These are phyloP conservation scores for Pistacia atlantica DNA, from an alignment of 345 rosid species.

Conservation along the genomic window DNA sequence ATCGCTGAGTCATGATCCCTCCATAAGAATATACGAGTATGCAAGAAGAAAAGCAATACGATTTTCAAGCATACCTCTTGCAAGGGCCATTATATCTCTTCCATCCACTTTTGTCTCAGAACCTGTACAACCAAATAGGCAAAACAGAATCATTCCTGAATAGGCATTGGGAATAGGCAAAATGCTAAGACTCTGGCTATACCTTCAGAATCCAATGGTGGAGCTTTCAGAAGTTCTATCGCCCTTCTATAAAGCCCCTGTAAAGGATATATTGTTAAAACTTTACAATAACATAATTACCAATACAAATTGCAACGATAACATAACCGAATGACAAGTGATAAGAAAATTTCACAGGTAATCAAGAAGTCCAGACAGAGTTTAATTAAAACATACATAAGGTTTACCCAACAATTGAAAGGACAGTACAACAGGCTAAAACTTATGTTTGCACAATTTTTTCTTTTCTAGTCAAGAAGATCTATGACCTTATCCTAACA, in stretches of 20 bases:
- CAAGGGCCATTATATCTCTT: slow-evolving; percentile 68
- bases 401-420: not conserved
- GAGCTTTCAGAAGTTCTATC: slow-evolving; percentile 74
- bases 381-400: not conserved
- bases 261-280: slow-evolving; percentile 12
- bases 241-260: slow-evolving; percentile 91
- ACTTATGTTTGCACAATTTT: not conserved
- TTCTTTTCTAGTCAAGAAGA: not conserved
- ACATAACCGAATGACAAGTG: not conserved
- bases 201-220: slow-evolving; percentile 68
- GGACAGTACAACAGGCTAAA: not conserved
- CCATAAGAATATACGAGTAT: not conserved
- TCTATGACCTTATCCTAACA: not conserved
- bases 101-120: slow-evolving; percentile 32
- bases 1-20: not conserved
- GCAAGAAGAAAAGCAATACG: not conserved
- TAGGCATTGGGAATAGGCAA: slow-evolving; percentile 5
- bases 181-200: not conserved
- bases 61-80: slow-evolving; percentile 60
- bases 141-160: not conserved
- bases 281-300: not conserved
- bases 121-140: slow-evolving; percentile 20
- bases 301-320: not conserved
- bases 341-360: not conserved
- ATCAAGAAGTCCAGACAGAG: not conserved